phyloP scores from a whole-genome alignment of 257 asterid genomes.

The Thymus mandschuricus region DNA sequence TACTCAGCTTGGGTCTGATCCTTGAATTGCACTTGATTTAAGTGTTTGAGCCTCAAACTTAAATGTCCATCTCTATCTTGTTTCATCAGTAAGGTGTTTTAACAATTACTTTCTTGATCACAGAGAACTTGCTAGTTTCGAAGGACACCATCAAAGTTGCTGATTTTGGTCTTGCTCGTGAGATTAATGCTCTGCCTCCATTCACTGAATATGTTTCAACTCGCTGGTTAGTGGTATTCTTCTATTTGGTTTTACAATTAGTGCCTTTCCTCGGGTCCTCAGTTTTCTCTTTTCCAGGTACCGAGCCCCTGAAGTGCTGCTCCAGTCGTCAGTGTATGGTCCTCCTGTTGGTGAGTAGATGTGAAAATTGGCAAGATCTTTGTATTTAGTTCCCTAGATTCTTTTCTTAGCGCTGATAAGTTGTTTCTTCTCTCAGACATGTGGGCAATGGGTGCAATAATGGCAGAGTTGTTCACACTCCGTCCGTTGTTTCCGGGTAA shows the following conservation, averaged over 20 bases:
- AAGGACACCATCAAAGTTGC: constrained; percentile 62
- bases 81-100: not conserved
- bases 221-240: constrained; percentile 57
- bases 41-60: not conserved
- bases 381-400: not conserved
- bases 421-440: constrained; percentile 49
- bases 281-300: constrained; percentile 49
- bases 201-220: constrained; percentile 73
- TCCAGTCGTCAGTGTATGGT: constrained; percentile 61
- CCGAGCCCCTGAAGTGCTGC: constrained; percentile 76
- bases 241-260: not conserved
- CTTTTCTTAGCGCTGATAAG: constrained; percentile 18
- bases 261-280: constrained; percentile 20
- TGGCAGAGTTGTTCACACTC: constrained; percentile 70
- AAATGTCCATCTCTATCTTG: not conserved
- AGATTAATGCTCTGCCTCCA: constrained; percentile 64
- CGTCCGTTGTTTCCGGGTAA: constrained; percentile 74
- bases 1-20: not conserved
- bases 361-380: constrained; percentile 11
- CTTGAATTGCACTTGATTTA: constrained; percentile 13
- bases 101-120: constrained; percentile 18
- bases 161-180: constrained; percentile 76
- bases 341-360: constrained; percentile 66
- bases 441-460: constrained; percentile 92
- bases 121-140: constrained; percentile 53